These are phyloP conservation scores for Leccinum boreale DNA, from an alignment of 768 basidiomycete species.

Conservation along the genomic window DNA sequence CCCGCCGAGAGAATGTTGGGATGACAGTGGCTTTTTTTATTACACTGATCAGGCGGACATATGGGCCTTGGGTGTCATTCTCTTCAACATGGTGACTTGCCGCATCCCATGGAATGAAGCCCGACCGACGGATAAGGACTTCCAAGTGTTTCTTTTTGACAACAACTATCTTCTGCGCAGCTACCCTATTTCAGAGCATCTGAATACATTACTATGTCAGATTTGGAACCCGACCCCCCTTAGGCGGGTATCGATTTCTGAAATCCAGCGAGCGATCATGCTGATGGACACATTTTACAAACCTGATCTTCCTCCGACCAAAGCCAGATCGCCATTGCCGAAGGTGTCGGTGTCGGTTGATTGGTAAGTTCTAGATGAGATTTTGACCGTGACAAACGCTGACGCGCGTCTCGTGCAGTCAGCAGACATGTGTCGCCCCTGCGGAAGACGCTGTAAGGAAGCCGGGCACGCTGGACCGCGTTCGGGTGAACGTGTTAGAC, in stretches of 20 bases:
- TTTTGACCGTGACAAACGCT: neutral
- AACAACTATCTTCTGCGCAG: neutral
- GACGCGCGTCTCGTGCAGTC: conserved; percentile 4
- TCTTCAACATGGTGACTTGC: conserved; percentile 79
- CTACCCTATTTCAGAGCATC: conserved; percentile 6
- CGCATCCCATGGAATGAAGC: conserved; percentile 19
- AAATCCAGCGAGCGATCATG: conserved; percentile 11
- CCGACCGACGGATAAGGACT: neutral
- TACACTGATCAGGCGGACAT: conserved; percentile 42
- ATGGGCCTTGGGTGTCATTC: conserved; percentile 77
- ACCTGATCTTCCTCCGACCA: neutral
- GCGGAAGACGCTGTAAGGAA: neutral
- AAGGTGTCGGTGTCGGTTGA: conserved; percentile 1
- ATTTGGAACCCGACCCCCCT: conserved; percentile 18
- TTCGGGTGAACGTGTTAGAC: too few species aligned
- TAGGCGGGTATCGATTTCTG: conserved; percentile 16
- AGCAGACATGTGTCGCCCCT: conserved; percentile 12
- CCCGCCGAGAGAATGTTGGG: conserved; percentile 50
- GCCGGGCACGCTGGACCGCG: too few species aligned
- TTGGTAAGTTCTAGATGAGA: conserved; percentile 8
- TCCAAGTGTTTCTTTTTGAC: neutral
- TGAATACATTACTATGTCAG: conserved; percentile 5
- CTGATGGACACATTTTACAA: conserved; percentile 18
- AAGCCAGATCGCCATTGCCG: neutral
- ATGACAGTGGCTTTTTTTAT: conserved; percentile 30